phyloP scores from a whole-genome alignment of 371 early-diverging fungal genomes.

The Mucor plumbeus region DNA sequence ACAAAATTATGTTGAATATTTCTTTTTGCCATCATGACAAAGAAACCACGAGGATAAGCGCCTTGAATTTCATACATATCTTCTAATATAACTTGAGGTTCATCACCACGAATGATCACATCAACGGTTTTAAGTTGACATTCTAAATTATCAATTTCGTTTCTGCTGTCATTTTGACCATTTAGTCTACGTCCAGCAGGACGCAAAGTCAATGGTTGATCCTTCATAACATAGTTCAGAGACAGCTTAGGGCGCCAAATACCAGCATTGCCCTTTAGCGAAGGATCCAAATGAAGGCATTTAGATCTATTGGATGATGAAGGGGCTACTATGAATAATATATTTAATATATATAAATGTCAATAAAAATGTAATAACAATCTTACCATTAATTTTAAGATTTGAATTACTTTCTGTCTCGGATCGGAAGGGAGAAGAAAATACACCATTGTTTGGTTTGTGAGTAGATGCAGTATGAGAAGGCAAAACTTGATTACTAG shows the following conservation, averaged over 20 bases:
- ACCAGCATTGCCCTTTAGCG: constrained; percentile 1
- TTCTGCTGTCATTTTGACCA: neutral
- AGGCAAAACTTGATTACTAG: neutral
- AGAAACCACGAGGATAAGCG: constrained; percentile 68
- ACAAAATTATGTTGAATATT: constrained; percentile 63
- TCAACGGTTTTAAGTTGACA: constrained; percentile 36
- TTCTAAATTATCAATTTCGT: constrained; percentile 9
- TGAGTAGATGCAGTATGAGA: neutral
- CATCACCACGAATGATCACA: constrained; percentile 37
- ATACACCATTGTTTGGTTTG: neutral
- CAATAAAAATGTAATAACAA: neutral
- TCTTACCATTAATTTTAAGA: constrained; percentile 13
- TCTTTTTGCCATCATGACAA: constrained; percentile 62
- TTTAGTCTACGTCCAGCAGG: constrained; percentile 12
- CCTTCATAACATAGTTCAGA: constrained; percentile 28
- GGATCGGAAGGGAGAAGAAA: constrained; percentile 21
- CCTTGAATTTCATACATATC: constrained; percentile 58
- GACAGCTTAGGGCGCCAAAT: constrained; percentile 37
- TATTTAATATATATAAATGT: neutral
- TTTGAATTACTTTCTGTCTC: neutral
- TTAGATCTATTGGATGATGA: neutral
- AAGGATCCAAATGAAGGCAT: neutral
- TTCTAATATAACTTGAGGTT: constrained; percentile 59
- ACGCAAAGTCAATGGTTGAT: constrained; percentile 22
- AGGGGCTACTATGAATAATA: neutral